Percentiles rank a stretch among this genome's conserved stretches.
Conservation (phyloP, 139 green algal species). For the Chlorella vulgaris region DNA sequence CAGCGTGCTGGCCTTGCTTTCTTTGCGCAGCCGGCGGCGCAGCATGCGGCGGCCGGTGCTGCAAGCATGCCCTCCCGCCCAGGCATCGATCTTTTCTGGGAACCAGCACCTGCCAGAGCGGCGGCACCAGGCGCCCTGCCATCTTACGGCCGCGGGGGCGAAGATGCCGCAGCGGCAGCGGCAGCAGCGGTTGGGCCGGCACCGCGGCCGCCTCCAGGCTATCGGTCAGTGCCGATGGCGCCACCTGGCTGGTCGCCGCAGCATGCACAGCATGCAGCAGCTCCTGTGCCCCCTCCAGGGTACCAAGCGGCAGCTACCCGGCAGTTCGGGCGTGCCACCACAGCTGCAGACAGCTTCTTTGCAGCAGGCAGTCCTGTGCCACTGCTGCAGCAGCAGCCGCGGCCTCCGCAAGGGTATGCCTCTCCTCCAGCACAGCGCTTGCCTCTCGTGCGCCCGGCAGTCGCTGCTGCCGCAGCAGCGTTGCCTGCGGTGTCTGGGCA, state of each 20-base stretch:
- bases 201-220: background rate
- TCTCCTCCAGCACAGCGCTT: background rate
- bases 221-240: no score
- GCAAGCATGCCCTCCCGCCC: background rate
- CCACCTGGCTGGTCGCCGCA: no score
- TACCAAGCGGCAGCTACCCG: background rate
- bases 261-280: no score
- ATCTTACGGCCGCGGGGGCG: no score
- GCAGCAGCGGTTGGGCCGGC: background rate
- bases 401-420: background rate
- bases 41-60: background rate
- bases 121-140: background rate
- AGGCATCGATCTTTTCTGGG: background rate
- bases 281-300: background rate
- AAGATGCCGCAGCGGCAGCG: background rate
- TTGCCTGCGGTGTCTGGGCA: background rate
- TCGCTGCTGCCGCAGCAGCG: background rate
- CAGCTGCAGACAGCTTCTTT: background rate
- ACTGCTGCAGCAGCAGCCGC: background rate
- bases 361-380: background rate
- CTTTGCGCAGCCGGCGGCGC: conserved; percentile 1
- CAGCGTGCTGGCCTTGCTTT: background rate
- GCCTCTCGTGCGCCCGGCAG: background rate
- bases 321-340: background rate
- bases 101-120: background rate